Evolutionary conservation across 2,329 filamentous ascomycete genomes (phyloP).

Genomic region (Fusarium dlaminii): DNA sequence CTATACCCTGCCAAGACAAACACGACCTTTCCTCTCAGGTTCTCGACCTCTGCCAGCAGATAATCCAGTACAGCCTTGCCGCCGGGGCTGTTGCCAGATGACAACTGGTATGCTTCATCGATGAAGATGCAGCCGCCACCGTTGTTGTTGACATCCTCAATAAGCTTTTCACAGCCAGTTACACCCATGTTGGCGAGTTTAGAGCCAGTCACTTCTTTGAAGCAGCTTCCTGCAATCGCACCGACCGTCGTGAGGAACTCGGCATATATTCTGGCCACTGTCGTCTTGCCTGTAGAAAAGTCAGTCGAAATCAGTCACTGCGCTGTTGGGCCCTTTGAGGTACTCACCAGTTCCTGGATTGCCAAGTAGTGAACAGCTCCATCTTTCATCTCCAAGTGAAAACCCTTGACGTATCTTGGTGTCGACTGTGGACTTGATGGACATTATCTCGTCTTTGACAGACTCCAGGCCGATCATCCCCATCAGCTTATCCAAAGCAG

Average conservation of each 20-base stretch:
- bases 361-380: constrained; percentile 71
- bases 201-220: constrained; percentile 76
- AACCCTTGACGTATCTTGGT: constrained; percentile 65
- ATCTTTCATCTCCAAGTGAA: constrained; percentile 65
- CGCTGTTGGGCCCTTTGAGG: neutral
- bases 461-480: constrained; percentile 75
- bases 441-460: constrained; percentile 71
- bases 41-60: constrained; percentile 77
- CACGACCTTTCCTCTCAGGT: constrained; percentile 72
- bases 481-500: constrained; percentile 71
- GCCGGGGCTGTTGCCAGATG: constrained; percentile 64
- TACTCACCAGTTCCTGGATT: constrained; percentile 77
- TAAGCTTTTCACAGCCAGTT: constrained; percentile 61
- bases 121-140: constrained; percentile 79
- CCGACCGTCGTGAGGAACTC: constrained; percentile 70
- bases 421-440: constrained; percentile 71
- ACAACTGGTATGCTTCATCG: constrained; percentile 81
- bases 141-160: constrained; percentile 58
- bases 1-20: constrained; percentile 79
- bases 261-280: constrained; percentile 76
- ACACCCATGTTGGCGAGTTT: constrained; percentile 71
- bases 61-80: constrained; percentile 74
- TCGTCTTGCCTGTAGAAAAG: constrained; percentile 67
- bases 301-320: constrained; percentile 9
- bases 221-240: constrained; percentile 66